Conservation (phyloP, 78 protist genomes). For the Dictyostelium discoideum region dicty_2.7 NC_007088.5:8393001-8393500, state of each 20-base stretch:
- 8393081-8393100: too few species aligned
- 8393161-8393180: neutral
- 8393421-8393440: neutral
- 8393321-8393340: neutral
- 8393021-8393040: too few species aligned
- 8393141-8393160: neutral
- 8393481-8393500: neutral
- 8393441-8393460: neutral
- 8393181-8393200: neutral
- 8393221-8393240: neutral
- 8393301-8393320: neutral
- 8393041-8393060: too few species aligned
- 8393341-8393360: neutral
- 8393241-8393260: constrained; percentile 21
- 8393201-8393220: neutral
- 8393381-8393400: neutral
- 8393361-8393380: neutral
- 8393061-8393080: too few species aligned
- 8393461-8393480: neutral
- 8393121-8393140: neutral
- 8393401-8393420: neutral
- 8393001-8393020: neutral
- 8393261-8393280: neutral
- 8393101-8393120: too few species aligned
- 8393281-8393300: neutral